Percentiles rank a stretch among this genome's conserved stretches.
These are phyloP conservation scores for Kurtzmaniella cleridarum DNA, from an alignment of 805 yeast genomes.

Conservation along the genomic window DNA sequence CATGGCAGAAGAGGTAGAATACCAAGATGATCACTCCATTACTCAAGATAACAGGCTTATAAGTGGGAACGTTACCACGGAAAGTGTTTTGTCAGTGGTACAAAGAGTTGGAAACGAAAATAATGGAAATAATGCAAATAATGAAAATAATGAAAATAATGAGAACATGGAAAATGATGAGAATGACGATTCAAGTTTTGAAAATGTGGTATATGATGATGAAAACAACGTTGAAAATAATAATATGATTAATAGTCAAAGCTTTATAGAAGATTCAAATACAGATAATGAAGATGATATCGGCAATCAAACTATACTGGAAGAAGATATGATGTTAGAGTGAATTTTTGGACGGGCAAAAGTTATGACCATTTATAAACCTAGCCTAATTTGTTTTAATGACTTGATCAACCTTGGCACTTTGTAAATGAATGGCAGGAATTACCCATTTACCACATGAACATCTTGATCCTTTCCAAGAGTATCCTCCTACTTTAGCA, in stretches of 20 bases:
- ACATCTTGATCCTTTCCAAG: conserved; percentile 93
- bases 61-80: not conserved
- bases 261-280: conserved; percentile 1
- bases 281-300: conserved; percentile 6
- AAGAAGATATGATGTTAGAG: not conserved
- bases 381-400: conserved; percentile 1
- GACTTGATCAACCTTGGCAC: conserved; percentile 74
- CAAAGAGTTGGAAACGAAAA: not conserved
- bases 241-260: not conserved
- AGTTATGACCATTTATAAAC: no score
- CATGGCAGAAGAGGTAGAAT: conserved; percentile 45
- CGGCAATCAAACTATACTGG: conserved; percentile 9
- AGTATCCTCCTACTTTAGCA: conserved; percentile 83
- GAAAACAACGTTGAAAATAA: conserved; percentile 2
- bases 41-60: not conserved
- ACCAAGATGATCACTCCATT: conserved; percentile 35
- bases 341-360: not conserved
- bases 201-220: not conserved
- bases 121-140: not conserved
- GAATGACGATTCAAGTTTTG: not conserved
- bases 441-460: conserved; percentile 95
- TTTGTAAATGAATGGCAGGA: conserved; percentile 80
- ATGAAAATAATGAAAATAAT: not conserved
- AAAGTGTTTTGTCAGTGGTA: not conserved
- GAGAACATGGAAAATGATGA: not conserved